Conservation (phyloP, 371 early-diverging fungal genomes). For the Syncephalastrum monosporum region DNA sequence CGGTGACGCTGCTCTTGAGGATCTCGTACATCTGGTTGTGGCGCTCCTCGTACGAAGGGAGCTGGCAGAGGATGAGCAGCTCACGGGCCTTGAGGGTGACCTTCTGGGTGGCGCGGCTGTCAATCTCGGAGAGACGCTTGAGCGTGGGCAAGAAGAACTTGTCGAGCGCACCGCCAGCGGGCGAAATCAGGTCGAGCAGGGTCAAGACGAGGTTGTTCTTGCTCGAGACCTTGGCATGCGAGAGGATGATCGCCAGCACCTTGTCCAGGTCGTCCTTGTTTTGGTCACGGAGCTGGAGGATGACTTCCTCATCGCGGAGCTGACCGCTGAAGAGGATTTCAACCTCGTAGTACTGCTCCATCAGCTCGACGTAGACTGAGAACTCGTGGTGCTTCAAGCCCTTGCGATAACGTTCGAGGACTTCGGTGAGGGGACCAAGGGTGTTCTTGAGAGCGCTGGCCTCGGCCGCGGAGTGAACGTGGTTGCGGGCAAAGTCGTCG, state of each 20-base stretch:
- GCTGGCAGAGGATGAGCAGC: constrained; percentile 86
- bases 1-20: constrained; percentile 76
- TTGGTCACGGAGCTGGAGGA: constrained; percentile 81
- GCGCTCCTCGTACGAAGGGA: constrained; percentile 93
- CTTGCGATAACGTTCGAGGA: constrained; percentile 69
- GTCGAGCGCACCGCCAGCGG: constrained; percentile 66
- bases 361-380: constrained; percentile 66
- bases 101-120: constrained; percentile 77
- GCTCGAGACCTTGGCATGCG: constrained; percentile 79
- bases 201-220: constrained; percentile 79
- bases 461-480: constrained; percentile 61
- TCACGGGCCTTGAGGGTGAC: constrained; percentile 94
- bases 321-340: constrained; percentile 79
- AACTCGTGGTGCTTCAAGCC: constrained; percentile 83
- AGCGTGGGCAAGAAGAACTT: constrained; percentile 78
- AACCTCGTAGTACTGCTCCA: constrained; percentile 83
- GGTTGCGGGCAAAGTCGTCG: constrained; percentile 51
- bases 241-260: constrained; percentile 75
- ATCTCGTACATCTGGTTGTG: constrained; percentile 82
- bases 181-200: constrained; percentile 79
- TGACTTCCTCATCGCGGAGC: constrained; percentile 84
- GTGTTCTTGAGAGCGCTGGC: constrained; percentile 59
- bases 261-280: constrained; percentile 80
- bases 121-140: constrained; percentile 81
- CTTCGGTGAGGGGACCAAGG: constrained; percentile 63